Base-by-base conservation (phyloP, 2,329 filamentous ascomycete genomes). In the Trichoderma guizhouense region DNA sequence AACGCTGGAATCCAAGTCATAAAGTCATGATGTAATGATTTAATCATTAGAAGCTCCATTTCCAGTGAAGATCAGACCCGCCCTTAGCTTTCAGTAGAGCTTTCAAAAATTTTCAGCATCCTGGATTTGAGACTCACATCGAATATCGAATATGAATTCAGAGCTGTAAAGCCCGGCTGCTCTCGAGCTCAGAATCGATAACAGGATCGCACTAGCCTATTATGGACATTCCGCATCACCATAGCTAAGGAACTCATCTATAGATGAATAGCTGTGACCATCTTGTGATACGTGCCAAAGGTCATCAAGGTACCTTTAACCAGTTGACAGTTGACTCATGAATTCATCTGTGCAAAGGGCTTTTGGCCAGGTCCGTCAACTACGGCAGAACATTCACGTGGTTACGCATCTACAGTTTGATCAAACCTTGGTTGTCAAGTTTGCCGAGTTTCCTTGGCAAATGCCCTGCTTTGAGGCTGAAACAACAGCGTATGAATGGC, bases 301-400 rank as follows among this genome's bases (percentile, higher is more conserved):
- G 43, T 21, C n/a, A 51, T 51, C n/a, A 51, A 21, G 43, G n/a
- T 51, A 9, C 15, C 15, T 51, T 51, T n/a, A 51, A 9, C n/a
- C 43, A 51, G 43, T 12, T 12, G 18, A 51, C 9, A 21, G 43
- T 51, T 51, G n/a, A n/a, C 39, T 21, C 1, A 51, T 21, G 43
- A 9, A 4, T 51, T 21, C 43, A 51, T 6, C 1, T 0, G 43
- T 51, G 43, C 43, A 21, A 51, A 51, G 2, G 7, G 7, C 39
- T 3, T 18, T 18, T 39, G 36, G 36, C 36, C 36, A 71, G 7
- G 32, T 74, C 21, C 70, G 74, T 5, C 74, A 75, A 18, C 72
- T 80, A 11, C 75, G 78, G 3, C 75, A 77, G 24, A 80, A 78
- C 11, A 71, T 81, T 26, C 74, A 78, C 67, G 73, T 74, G 21